These are phyloP conservation scores for Chaetomiaceae sp. DNA, from an alignment of 2,329 filamentous ascomycete genomes.

Conservation along the genomic window DNA sequence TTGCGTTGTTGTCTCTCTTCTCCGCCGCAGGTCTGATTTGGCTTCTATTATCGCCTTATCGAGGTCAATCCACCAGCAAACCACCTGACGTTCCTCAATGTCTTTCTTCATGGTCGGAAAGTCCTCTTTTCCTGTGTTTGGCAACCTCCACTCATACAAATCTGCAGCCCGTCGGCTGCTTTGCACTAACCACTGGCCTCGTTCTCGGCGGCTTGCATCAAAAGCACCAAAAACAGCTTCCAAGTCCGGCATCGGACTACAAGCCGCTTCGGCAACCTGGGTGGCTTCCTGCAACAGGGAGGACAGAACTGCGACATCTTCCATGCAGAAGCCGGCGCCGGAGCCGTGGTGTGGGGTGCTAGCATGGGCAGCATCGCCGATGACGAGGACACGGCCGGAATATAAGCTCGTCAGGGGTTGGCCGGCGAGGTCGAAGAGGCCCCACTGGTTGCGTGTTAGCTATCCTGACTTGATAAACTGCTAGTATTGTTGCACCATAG, in stretches of 20 bases:
- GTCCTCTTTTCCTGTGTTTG: conserved; percentile 34
- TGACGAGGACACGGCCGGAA: conserved; percentile 42
- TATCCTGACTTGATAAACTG: too few relatives aligned
- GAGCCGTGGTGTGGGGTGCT: conserved; percentile 57
- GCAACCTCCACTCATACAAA: conserved; percentile 43
- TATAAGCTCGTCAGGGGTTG: conserved; percentile 40
- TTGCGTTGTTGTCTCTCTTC: too few relatives aligned
- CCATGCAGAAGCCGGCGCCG: conserved; percentile 55
- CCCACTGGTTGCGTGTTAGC: conserved; percentile 34
- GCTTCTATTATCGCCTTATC: background rate
- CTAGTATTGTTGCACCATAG: background rate
- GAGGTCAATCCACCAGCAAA: conserved; percentile 16
- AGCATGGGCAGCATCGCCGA: conserved; percentile 61
- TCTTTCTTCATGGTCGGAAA: conserved; percentile 32
- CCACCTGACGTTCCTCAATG: conserved; percentile 12
- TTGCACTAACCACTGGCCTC: conserved; percentile 46
- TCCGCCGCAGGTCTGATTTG: background rate
- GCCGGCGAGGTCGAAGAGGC: conserved; percentile 44
- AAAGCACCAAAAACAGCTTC: conserved; percentile 47
- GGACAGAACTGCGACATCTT: conserved; percentile 44
- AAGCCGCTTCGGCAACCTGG: conserved; percentile 24
- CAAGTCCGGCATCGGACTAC: conserved; percentile 33
- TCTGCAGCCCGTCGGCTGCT: conserved; percentile 45
- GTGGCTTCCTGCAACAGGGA: conserved; percentile 41
- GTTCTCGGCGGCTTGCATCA: conserved; percentile 44